These are phyloP conservation scores for Colletotrichum navitas DNA, from an alignment of 2,329 filamentous ascomycete species.

Conservation along the genomic window DNA sequence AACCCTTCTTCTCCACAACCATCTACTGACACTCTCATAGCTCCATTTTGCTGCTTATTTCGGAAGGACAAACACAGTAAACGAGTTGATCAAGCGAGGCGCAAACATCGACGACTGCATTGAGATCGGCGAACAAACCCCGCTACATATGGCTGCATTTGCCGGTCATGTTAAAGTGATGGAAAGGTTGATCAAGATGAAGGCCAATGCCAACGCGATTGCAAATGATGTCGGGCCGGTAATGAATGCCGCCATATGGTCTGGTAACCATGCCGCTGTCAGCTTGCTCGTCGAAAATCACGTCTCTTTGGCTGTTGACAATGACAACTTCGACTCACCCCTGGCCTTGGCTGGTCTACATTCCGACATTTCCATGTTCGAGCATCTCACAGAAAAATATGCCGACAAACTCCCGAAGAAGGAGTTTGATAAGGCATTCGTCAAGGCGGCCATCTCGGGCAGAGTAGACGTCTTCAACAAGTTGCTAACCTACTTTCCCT, in stretches of 20 bases:
- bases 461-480: constrained; percentile 56
- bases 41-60: constrained; percentile 50
- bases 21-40: constrained; percentile 28
- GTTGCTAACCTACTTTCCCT: constrained; percentile 53
- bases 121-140: constrained; percentile 51
- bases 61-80: constrained; percentile 52
- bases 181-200: constrained; percentile 53
- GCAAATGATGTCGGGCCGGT: constrained; percentile 49
- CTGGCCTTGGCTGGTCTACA: constrained; percentile 54
- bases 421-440: constrained; percentile 56
- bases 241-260: constrained; percentile 57
- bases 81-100: constrained; percentile 52
- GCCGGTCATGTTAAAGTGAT: constrained; percentile 56
- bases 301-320: constrained; percentile 52
- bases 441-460: constrained; percentile 55
- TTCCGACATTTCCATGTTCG: constrained; percentile 56
- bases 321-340: constrained; percentile 49
- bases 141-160: constrained; percentile 55
- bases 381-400: constrained; percentile 56
- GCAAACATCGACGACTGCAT: constrained; percentile 52
- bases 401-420: constrained; percentile 53
- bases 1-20: background rate
- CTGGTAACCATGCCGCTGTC: constrained; percentile 56
- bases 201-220: constrained; percentile 54
- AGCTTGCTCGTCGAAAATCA: constrained; percentile 55